phyloP scores from a whole-genome alignment of 2,329 filamentous ascomycete species.

The Paecilomyces sp. region DNA sequence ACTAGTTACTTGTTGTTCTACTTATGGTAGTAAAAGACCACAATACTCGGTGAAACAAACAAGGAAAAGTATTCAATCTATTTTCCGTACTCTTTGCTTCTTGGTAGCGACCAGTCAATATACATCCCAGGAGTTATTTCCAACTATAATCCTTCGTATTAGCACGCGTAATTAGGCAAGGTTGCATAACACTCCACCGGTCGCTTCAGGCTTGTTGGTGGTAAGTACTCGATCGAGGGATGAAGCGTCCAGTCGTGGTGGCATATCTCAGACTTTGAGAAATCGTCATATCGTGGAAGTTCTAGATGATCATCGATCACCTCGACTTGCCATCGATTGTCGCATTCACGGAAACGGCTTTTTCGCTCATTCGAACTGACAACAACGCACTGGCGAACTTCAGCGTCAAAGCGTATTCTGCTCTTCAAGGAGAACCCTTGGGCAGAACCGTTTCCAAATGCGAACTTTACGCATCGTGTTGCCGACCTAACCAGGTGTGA shows the following conservation, averaged over 20 bases:
- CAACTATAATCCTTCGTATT: background rate
- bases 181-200: background rate
- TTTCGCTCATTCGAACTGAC: background rate
- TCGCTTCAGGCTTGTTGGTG: background rate
- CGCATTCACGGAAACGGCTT: background rate
- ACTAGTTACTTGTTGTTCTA: too few species aligned
- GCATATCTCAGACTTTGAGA: background rate
- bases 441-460: background rate
- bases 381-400: background rate
- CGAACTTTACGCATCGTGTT: background rate
- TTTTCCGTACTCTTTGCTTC: background rate
- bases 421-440: background rate
- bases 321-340: background rate
- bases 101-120: background rate
- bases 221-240: background rate
- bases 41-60: too few species aligned
- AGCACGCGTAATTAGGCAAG: background rate
- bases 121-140: too few species aligned
- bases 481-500: background rate
- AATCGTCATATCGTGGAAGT: background rate
- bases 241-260: background rate
- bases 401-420: background rate
- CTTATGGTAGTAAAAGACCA: background rate
- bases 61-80: too few species aligned
- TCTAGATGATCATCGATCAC: background rate